A percentile compares a stretch with the other conserved stretches of the same genome.
Evolutionary conservation across 441 rosid species (phyloP).

Genomic region (Jatropha multifida): DNA sequence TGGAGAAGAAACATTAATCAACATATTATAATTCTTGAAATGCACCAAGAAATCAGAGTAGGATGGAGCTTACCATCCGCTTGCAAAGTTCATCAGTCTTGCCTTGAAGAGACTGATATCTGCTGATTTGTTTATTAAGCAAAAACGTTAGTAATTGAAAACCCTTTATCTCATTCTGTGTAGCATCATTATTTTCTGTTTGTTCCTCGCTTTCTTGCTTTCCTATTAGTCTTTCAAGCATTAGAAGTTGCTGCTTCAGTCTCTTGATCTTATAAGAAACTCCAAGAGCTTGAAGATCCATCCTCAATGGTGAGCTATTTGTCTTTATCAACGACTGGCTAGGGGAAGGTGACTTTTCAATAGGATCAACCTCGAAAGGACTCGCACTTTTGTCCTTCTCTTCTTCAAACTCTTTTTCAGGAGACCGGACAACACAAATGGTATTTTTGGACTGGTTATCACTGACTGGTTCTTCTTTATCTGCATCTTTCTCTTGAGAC

Average conservation of each 20-base stretch:
- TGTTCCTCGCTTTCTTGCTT: conserved; percentile 51
- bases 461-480: conserved; percentile 32
- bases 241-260: conserved; percentile 79
- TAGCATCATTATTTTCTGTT: conserved; percentile 27
- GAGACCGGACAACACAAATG: conserved; percentile 41
- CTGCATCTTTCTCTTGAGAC: conserved; percentile 25
- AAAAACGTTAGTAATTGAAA: conserved; percentile 49
- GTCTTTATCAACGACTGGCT: conserved; percentile 33
- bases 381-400: conserved; percentile 39
- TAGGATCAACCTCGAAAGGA: conserved; percentile 24
- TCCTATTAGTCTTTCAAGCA: conserved; percentile 76
- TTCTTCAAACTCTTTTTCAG: conserved; percentile 51
- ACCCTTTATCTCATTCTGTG: conserved; percentile 31
- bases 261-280: conserved; percentile 89
- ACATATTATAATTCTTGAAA: not conserved
- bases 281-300: conserved; percentile 91
- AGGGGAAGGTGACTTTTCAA: conserved; percentile 27
- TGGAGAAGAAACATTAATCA: not conserved
- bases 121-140: conserved; percentile 71
- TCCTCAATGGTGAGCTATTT: conserved; percentile 54
- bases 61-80: conserved; percentile 60
- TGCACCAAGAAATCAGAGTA: not conserved
- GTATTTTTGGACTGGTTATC: conserved; percentile 23
- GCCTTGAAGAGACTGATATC: conserved; percentile 84
- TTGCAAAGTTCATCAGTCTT: conserved; percentile 82